Evolutionary conservation across 768 basidiomycete species (phyloP), one percentile per base, ranked within the genome.

Genomic region (Agaricus blazei): DNA sequence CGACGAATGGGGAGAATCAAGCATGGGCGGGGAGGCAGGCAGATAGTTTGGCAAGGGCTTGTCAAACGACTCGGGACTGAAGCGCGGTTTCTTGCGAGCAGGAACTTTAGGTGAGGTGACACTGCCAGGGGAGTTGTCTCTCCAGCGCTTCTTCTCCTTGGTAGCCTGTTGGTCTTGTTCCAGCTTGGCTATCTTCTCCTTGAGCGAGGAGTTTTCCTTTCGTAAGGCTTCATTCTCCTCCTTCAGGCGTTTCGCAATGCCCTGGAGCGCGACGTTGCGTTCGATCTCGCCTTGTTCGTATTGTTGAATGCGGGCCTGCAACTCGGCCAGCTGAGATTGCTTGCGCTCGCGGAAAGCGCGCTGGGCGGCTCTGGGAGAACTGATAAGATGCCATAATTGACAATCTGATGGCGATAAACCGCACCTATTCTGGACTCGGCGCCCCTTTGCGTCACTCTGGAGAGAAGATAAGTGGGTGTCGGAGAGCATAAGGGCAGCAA

Each of bases 201-300:
- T 83, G 29, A 93, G 77, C 8, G 70, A 62, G 27, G 66, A 59
- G 62, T 93, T 93, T 69, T 93, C 89, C 58, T 74, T 72, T 49
- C 82, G 81, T 15, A 93, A 76, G 14, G 72, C 71, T 51, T 91
- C 88, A 60, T 94, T 94, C 66, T 94, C 92, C 61, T 91, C 90
- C 70, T 93, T 93, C 55, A 90, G 78, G 31, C 84, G 82, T 70
- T 91, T 92, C 12, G 89, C 90, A 52, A 90, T 81, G 51, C 78
- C 83, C 69, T 93, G 92, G 23, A 94, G 74, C 45, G 89, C 88
- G 48, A 93, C 82, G 64, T 88, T 92, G 54, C 90, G 84, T 67
- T 93, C 88, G 27, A 92, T 84, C 66, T 93, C 91, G n/a, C 92
- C 92, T 65, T 90, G 88, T 66, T 94, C 91, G 62, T 92, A 93